A percentile compares a stretch with the other conserved stretches of the same genome.
phyloP scores from a whole-genome alignment of 208 protist genomes.

The Acanthamoeba sp. region DNA sequence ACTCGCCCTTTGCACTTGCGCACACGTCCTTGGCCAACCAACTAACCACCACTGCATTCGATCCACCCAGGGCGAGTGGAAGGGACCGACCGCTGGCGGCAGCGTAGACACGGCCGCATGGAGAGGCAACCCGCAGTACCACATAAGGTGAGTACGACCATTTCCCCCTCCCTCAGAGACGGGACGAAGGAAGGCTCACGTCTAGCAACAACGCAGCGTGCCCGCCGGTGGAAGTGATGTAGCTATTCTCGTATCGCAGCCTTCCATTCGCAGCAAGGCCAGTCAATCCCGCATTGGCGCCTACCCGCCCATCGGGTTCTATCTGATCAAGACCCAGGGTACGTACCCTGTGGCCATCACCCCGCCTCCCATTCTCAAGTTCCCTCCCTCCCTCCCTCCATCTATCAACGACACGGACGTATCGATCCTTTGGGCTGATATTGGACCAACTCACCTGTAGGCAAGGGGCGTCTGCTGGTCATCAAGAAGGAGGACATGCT shows the following conservation, averaged over 20 bases:
- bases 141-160: not conserved
- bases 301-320: constrained; percentile 69
- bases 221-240: constrained; percentile 7
- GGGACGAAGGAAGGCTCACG: not conserved
- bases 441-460: not conserved
- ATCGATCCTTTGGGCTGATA: no score
- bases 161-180: not conserved
- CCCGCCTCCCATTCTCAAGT: not conserved
- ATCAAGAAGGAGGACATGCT: constrained; percentile 9
- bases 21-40: no score
- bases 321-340: constrained; percentile 25
- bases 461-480: constrained; percentile 4
- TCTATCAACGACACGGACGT: no score
- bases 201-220: not conserved
- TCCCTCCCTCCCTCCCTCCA: no score
- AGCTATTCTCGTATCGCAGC: constrained; percentile 14
- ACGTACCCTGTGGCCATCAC: no score
- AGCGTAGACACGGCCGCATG: constrained; percentile 29
- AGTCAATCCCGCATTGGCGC: not conserved
- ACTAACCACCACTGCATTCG: not conserved
- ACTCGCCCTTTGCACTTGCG: no score
- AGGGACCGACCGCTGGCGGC: constrained; percentile 45
- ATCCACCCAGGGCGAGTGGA: constrained; percentile 63
- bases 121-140: constrained; percentile 71
- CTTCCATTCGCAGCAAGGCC: constrained; percentile 15